Percentiles rank a stretch among this genome's conserved stretches.
phyloP scores from a whole-genome alignment of 2,329 filamentous ascomycete genomes.

The Fusarium duplospermum region DNA sequence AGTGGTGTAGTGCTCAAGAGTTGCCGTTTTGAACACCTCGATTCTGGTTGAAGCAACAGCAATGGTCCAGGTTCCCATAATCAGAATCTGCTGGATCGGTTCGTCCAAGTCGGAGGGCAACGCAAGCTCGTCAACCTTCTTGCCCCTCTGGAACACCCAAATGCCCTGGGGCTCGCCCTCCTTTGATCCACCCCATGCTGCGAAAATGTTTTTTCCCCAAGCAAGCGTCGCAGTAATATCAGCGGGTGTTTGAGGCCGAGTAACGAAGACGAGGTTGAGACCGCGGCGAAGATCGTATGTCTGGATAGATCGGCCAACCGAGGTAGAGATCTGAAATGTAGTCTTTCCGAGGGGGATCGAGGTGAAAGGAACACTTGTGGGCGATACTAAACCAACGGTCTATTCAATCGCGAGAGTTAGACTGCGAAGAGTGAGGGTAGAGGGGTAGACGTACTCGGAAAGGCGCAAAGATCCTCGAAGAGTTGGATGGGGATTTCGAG shows the following conservation, averaged over 20 bases:
- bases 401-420: constrained; percentile 51
- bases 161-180: constrained; percentile 71
- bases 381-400: constrained; percentile 94
- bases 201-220: constrained; percentile 88
- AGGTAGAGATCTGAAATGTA: constrained; percentile 97
- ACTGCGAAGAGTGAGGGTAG: constrained; percentile 1
- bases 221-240: constrained; percentile 87
- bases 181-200: constrained; percentile 82
- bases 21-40: constrained; percentile 88
- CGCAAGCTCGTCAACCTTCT: constrained; percentile 81
- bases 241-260: constrained; percentile 86
- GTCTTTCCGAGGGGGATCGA: constrained; percentile 90
- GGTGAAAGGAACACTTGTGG: constrained; percentile 90
- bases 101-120: constrained; percentile 73
- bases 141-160: constrained; percentile 93
- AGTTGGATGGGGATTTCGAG: constrained; percentile 55
- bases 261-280: constrained; percentile 93
- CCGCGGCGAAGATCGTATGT: constrained; percentile 95
- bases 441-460: constrained; percentile 75
- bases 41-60: constrained; percentile 80
- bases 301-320: constrained; percentile 88
- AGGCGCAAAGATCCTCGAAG: constrained; percentile 90
- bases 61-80: constrained; percentile 93
- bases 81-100: constrained; percentile 79
- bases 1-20: constrained; percentile 90